phyloP scores from a whole-genome alignment of 1,284 basidiomycete genomes.

The Termitomyces sp. region DNA sequence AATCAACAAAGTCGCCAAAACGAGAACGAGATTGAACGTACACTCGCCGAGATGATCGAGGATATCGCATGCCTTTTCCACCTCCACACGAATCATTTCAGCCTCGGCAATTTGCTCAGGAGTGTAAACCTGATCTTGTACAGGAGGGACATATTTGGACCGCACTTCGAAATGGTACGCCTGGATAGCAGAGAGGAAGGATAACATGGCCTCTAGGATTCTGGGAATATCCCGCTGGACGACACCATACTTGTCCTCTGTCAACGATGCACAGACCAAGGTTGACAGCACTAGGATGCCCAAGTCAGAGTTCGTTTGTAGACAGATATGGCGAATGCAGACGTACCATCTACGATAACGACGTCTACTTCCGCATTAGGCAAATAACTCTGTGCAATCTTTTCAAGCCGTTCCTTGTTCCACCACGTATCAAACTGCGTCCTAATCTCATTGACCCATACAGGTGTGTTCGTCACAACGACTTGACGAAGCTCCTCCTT shows the following conservation, averaged over 20 bases:
- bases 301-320: not conserved
- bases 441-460: slow-evolving; percentile 21
- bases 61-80: slow-evolving; percentile 47
- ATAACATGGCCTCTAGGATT: slow-evolving; percentile 69
- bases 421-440: slow-evolving; percentile 42
- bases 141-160: slow-evolving; percentile 21
- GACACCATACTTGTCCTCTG: slow-evolving; percentile 76
- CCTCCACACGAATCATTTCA: slow-evolving; percentile 37
- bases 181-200: slow-evolving; percentile 63
- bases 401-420: slow-evolving; percentile 49
- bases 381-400: slow-evolving; percentile 46
- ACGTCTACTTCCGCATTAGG: slow-evolving; percentile 57
- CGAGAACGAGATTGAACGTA: slow-evolving; percentile 30
- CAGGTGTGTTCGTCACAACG: slow-evolving; percentile 26
- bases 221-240: slow-evolving; percentile 81
- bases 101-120: slow-evolving; percentile 30
- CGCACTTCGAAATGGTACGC: slow-evolving; percentile 47
- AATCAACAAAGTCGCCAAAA: not conserved
- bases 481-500: slow-evolving; percentile 11
- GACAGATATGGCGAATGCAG: not conserved
- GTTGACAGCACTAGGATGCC: slow-evolving; percentile 54
- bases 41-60: slow-evolving; percentile 56
- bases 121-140: slow-evolving; percentile 27
- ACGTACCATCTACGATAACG: slow-evolving; percentile 52
- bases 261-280: slow-evolving; percentile 67